A percentile compares a stretch with the other conserved stretches of the same genome.
phyloP scores from a whole-genome alignment of 495 filamentous ascomycete genomes.

The Trypethelium eluteriae region DNA sequence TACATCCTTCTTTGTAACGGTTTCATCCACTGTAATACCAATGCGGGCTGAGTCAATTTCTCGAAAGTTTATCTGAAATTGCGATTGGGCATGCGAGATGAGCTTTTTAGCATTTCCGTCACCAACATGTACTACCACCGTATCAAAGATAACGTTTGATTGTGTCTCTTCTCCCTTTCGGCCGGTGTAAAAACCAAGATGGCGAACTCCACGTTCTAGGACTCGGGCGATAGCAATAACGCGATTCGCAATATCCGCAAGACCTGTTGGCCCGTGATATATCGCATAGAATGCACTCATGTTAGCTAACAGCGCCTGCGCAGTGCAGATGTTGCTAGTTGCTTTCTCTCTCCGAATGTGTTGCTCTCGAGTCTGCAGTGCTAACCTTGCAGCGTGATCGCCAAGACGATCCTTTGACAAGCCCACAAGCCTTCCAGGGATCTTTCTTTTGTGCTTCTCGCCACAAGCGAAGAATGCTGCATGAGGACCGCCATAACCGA shows the following conservation, averaged over 20 bases:
- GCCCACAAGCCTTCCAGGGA: conserved; percentile 86
- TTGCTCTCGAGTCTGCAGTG: conserved; percentile 91
- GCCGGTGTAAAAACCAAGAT: conserved; percentile 58
- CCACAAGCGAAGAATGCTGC: conserved; percentile 93
- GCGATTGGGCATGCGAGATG: conserved; percentile 43
- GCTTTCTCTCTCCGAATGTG: conserved; percentile 97
- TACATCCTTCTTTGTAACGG: conserved; percentile 54
- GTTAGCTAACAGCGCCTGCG: conserved; percentile 89
- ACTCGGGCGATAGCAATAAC: conserved; percentile 62
- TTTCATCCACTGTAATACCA: conserved; percentile 68
- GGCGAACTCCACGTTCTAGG: conserved; percentile 57
- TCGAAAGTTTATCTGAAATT: conserved; percentile 56
- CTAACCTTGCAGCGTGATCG: conserved; percentile 74
- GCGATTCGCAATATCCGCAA: conserved; percentile 77
- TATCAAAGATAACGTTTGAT: conserved; percentile 65
- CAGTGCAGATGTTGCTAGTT: conserved; percentile 97
- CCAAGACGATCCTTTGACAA: conserved; percentile 89
- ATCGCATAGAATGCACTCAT: conserved; percentile 98
- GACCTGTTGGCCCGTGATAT: conserved; percentile 83
- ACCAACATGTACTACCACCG: conserved; percentile 59
- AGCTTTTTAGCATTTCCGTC: conserved; percentile 45
- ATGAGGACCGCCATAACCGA: conserved; percentile 92
- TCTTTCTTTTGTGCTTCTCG: conserved; percentile 92
- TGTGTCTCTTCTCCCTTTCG: conserved; percentile 48
- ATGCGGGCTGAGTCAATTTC: conserved; percentile 52